Evolutionary conservation across 257 asterid species (phyloP).

Genomic region (Rubia yunnanensis): DNA sequence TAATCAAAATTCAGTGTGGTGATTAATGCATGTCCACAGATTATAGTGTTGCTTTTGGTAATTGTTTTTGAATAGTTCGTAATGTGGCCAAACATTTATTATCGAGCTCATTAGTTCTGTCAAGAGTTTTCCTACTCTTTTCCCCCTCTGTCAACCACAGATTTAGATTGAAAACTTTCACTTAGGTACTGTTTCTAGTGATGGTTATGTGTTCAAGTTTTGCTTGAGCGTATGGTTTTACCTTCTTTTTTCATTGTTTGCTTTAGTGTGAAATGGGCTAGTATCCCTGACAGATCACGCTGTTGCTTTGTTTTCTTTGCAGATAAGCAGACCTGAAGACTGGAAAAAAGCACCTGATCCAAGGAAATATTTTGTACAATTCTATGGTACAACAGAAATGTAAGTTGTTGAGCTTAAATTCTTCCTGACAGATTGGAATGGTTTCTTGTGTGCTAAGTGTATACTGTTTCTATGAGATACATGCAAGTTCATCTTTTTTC

Average conservation of each 20-base stretch:
- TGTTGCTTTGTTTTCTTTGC: conserved; percentile 25
- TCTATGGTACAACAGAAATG: conserved; percentile 86
- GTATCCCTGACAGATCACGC: background rate
- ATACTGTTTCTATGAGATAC: background rate
- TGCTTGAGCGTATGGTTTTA: background rate
- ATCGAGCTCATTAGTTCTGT: background rate
- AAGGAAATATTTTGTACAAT: conserved; percentile 67
- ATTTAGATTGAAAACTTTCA: background rate
- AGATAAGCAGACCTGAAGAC: conserved; percentile 83
- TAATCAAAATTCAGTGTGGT: background rate
- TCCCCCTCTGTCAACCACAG: background rate
- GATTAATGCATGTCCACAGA: background rate
- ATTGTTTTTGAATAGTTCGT: background rate
- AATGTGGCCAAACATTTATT: background rate
- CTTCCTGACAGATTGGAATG: conserved; percentile 1
- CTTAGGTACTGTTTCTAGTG: too few species aligned
- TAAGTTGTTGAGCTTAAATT: conserved; percentile 32
- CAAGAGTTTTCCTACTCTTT: too few species aligned
- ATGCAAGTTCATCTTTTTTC: background rate
- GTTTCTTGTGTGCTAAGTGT: background rate
- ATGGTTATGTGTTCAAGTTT: background rate
- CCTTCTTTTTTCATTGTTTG: background rate
- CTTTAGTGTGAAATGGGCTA: background rate
- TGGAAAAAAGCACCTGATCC: conserved; percentile 62
- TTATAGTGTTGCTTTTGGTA: background rate